Base-by-base conservation (phyloP, 2,329 filamentous ascomycete genomes). In the Phialophora chinensis region DNA sequence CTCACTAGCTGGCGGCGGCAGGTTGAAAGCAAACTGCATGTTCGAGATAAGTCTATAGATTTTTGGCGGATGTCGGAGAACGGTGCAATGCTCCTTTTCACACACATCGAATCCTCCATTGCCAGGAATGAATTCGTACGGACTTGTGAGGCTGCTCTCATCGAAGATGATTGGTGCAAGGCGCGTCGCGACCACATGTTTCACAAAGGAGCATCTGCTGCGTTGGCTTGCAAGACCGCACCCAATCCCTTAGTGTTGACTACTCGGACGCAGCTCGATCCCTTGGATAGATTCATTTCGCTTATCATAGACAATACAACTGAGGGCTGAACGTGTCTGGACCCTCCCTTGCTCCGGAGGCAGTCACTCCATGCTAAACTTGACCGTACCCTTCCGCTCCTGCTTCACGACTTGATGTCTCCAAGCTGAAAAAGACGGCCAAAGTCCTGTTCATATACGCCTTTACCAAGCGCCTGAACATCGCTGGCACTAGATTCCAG, bases 101-200 rank as follows among this genome's bases (percentile, higher is more conserved):
- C 59, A 60, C 42, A 20, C 27, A 31, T 31, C n/a, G 10, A 35
- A 47, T 60, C 25, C 31, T 42, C 57, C n/a, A 0, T 42, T 60
- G 25, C 17, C 31, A 12, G 57, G 57, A 7, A 4, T 20, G 14
- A 42, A n/a, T 12, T 33, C 14, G 29, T 27, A 27, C 20, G 52
- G 20, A 23, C 59, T 42, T 27, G 47, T 4, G 4, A 52, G 25
- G 33, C 23, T 62, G 58, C 31, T 42, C 29, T 35, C 8, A 35
- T 12, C 27, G 17, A 27, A 38, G 29, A 52, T 69, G 64, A 66
- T 69, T 69, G 67, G 67, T 42, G 17, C n/a, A 60, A 53, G 44
- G 49, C 65, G 49, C 65, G 60, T 67, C 65, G 68, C 68, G 68
- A 67, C 65, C 61, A 31, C n/a, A 42, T 38, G 49, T 47, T 61